Evolutionary conservation across 139 green algal species (phyloP), one percentile per base, ranked within the genome.

Genomic region (Chlamydomonas sp.): DNA sequence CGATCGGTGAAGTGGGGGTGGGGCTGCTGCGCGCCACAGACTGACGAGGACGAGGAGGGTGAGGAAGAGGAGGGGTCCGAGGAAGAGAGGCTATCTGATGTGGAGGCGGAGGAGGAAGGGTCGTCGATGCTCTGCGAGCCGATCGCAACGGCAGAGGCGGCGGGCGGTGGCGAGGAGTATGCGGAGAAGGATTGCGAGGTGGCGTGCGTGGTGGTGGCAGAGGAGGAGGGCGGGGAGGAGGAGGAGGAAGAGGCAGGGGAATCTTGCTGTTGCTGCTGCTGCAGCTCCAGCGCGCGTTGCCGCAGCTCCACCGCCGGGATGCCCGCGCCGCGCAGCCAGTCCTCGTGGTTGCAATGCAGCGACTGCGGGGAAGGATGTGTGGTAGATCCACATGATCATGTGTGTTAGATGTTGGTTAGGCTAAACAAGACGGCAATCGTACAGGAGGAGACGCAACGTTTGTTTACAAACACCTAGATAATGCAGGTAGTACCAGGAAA

Each of bases 311-410:
- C 57, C 61, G 63, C 90, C 58, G 57, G 83, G 49, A 71, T 64
- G 61, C 83, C 82, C 5, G 85, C 82, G 5, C 63, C 31, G 0
- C 74, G 85, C n/a, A 98, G 89, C 97, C 97, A 99, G 78, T 98
- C 93, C 91, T 99, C 97, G 88, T 99, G 97, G 81, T 97, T 97
- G 61, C 94, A 79, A 88, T 99, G 97, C 77, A 99, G 92, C 63
- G 88, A 77, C 75, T 90, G 87, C 1, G 31, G 17, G 68, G 20
- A 49, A 31, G 67, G 57, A 8, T 74, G 10, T 58, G 81, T 7
- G 67, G 57, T 49, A 49, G 31, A 49, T 49, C 31, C 31, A 49
- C 31, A 49, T 49, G 31, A 49, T 49, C 31, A 49, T 49, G 31
- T 49, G 31, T 49, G 31, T 49, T 49, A 49, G 31, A 49, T 49